A percentile compares a stretch with the other conserved stretches of the same genome.
phyloP scores from a whole-genome alignment of 371 early-diverging fungal species.

The Lichtheimia corymbifera region DNA sequence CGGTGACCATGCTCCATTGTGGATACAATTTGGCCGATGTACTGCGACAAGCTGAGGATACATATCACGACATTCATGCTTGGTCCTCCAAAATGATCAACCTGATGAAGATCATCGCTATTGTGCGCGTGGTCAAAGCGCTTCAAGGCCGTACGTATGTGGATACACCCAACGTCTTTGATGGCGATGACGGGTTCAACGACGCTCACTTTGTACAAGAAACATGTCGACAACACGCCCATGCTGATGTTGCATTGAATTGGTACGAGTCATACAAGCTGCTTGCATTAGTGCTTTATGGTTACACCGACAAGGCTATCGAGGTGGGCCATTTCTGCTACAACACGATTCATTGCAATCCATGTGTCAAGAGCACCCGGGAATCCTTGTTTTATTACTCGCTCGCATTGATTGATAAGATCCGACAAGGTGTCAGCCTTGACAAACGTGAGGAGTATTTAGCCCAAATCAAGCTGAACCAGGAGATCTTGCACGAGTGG shows the following conservation, averaged over 20 bases:
- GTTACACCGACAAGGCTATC: slow-evolving; percentile 37
- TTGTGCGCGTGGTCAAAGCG: slow-evolving; percentile 43
- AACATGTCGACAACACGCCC: slow-evolving; percentile 30
- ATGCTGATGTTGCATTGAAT: slow-evolving; percentile 28
- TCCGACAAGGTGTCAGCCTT: slow-evolving; percentile 10
- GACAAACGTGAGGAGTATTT: slow-evolving; percentile 13
- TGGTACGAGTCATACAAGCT: slow-evolving; percentile 45
- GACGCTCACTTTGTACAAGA: slow-evolving; percentile 39
- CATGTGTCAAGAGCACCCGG: slow-evolving; percentile 36
- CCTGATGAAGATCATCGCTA: slow-evolving; percentile 31
- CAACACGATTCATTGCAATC: slow-evolving; percentile 29
- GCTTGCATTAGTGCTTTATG: slow-evolving; percentile 41
- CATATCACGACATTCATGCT: slow-evolving; percentile 37
- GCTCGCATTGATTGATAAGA: slow-evolving; percentile 35
- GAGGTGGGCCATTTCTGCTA: slow-evolving; percentile 28
- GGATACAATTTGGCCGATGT: slow-evolving; percentile 23
- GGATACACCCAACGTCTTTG: slow-evolving; percentile 28
- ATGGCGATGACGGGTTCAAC: slow-evolving; percentile 47
- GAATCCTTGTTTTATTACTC: slow-evolving; percentile 30
- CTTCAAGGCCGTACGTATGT: slow-evolving; percentile 40
- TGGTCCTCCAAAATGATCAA: slow-evolving; percentile 40
- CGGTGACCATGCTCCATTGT: too few species aligned
- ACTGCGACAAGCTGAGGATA: slow-evolving; percentile 30
- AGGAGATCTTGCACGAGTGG: slow-evolving; percentile 31
- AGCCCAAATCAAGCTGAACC: slow-evolving; percentile 28